phyloP scores from a whole-genome alignment of 441 rosid genomes.

The Theobroma grandiflorum region DNA sequence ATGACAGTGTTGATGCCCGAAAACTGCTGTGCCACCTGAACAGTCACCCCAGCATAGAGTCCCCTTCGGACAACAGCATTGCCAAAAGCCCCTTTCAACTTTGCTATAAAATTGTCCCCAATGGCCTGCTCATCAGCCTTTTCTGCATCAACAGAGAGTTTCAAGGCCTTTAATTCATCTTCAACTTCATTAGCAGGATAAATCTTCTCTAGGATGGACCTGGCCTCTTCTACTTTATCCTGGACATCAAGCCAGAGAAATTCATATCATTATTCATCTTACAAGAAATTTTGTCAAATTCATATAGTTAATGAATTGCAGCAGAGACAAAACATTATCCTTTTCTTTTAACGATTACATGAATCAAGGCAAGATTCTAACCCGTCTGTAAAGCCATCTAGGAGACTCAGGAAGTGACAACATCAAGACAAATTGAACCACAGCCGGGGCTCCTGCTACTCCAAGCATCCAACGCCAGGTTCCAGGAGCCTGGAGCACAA shows the following conservation, averaged over 20 bases:
- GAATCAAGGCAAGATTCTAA: neutral
- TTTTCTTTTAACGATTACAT: neutral
- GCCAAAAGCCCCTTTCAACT: constrained; percentile 58
- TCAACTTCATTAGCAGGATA: constrained; percentile 76
- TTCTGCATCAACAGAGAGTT: constrained; percentile 63
- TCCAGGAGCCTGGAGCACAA: constrained; percentile 51
- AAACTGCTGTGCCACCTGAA: constrained; percentile 87
- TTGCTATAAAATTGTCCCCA: constrained; percentile 55
- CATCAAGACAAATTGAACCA: constrained; percentile 76
- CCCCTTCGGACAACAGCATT: constrained; percentile 67
- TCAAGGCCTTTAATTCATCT: constrained; percentile 55
- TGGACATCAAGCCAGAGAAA: constrained; percentile 35
- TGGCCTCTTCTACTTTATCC: constrained; percentile 59
- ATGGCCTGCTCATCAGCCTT: constrained; percentile 53
- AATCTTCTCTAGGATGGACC: constrained; percentile 62
- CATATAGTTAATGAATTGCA: too few relatives aligned
- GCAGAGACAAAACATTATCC: too few relatives aligned
- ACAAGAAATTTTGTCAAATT: neutral
- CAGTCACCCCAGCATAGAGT: constrained; percentile 80
- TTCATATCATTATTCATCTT: neutral
- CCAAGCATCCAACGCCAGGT: constrained; percentile 99
- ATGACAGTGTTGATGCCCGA: constrained; percentile 92
- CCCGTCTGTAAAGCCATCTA: constrained; percentile 71
- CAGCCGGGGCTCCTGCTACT: constrained; percentile 70
- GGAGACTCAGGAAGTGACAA: constrained; percentile 86